Evolutionary conservation across 805 yeast species (phyloP).

Genomic region (Yarrowia sp.): DNA sequence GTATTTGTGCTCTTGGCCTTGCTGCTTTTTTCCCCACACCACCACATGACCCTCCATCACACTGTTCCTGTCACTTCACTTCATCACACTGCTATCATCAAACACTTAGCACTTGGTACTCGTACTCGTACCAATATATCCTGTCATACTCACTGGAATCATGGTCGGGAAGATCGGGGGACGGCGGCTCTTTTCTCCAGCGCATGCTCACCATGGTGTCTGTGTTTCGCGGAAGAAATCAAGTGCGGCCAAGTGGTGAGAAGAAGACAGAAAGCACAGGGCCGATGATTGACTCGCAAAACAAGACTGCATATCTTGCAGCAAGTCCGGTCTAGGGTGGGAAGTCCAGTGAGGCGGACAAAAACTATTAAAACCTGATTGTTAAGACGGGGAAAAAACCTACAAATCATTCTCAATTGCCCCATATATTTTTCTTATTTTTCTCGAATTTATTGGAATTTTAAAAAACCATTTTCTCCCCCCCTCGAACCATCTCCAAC

Average conservation of each 20-base stretch:
- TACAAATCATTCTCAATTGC: too few relatives aligned
- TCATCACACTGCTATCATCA: too few relatives aligned
- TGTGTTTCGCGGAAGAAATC: not conserved
- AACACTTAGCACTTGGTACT: too few relatives aligned
- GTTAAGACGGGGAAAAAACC: too few relatives aligned
- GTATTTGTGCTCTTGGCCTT: too few relatives aligned
- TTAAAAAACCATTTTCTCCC: too few relatives aligned
- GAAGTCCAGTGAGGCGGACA: too few relatives aligned
- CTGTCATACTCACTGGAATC: constrained; percentile 34
- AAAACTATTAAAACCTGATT: too few relatives aligned
- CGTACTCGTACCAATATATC: not conserved
- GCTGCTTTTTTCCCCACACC: too few relatives aligned
- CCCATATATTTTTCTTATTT: not conserved
- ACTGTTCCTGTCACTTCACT: too few relatives aligned
- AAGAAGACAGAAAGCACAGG: not conserved
- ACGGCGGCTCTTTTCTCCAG: constrained; percentile 38
- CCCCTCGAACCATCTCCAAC: too few relatives aligned
- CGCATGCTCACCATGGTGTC: constrained; percentile 25
- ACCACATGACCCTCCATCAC: too few relatives aligned
- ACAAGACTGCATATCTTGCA: constrained; percentile 30
- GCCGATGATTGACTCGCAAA: not conserved
- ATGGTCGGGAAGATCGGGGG: constrained; percentile 22
- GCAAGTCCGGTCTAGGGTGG: constrained; percentile 3
- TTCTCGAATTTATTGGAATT: not conserved
- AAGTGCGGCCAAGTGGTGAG: not conserved